These are phyloP conservation scores for Vigna hirtella DNA, from an alignment of 306 rosid genomes.

Conservation along the genomic window DNA sequence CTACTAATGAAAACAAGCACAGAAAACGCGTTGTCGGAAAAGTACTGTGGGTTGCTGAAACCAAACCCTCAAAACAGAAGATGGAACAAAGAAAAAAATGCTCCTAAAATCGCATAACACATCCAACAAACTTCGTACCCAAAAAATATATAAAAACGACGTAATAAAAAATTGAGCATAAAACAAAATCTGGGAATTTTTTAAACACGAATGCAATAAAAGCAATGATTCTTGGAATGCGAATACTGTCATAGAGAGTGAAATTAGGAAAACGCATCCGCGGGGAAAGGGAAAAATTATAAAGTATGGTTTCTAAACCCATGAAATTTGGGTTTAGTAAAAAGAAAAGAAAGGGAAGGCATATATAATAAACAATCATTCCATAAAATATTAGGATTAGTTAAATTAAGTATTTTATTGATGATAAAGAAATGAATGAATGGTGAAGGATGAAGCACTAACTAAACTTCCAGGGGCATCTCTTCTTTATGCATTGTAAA, in stretches of 20 bases:
- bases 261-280: conserved; percentile 18
- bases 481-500: conserved; percentile 50
- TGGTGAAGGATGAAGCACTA: conserved; percentile 47
- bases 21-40: conserved; percentile 42
- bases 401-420: not conserved
- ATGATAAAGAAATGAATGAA: conserved; percentile 29
- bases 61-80: conserved; percentile 21
- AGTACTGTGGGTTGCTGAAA: not conserved
- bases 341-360: conserved; percentile 4
- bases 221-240: conserved; percentile 40
- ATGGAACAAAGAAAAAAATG: not conserved
- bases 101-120: conserved; percentile 13
- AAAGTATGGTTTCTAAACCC: conserved; percentile 34
- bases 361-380: not conserved
- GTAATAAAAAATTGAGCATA: not conserved
- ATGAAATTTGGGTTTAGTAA: not conserved
- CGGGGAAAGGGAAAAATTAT: conserved; percentile 29
- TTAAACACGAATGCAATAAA: conserved; percentile 31
- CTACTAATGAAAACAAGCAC: not conserved
- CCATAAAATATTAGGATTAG: conserved; percentile 18
- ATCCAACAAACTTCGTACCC: not conserved
- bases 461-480: conserved; percentile 43
- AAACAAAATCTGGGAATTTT: conserved; percentile 28
- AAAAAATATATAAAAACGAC: conserved; percentile 15
- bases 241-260: conserved; percentile 38